Base-by-base conservation (phyloP, 1,284 basidiomycete species). In the Wolfiporia cocos region DNA sequence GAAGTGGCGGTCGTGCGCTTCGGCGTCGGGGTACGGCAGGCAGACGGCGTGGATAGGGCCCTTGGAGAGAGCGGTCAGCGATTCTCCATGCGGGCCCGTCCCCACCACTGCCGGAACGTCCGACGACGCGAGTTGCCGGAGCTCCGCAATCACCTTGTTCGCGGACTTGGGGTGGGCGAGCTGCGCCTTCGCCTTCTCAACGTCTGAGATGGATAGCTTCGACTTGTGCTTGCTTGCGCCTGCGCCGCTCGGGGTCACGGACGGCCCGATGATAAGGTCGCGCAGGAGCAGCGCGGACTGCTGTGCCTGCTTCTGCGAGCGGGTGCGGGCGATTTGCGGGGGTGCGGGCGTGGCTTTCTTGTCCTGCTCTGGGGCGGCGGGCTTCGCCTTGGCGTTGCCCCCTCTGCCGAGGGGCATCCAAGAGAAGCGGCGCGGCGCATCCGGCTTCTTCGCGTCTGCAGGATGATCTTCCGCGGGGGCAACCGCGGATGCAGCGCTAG, bases 41-140 rank as follows among this genome's bases (percentile, higher is more conserved):
- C 82, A 87, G 20, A 88, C 84, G 2, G 84, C 86, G 51, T 80
- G 85, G 20, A 88, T 84, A n/a, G 82, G 82, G 5, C 64, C 67
- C 37, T 49, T 61, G 19, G 58, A 46, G 34, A 40, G 32, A 14
- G 40, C 42, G 42, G 30, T 49, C 46, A 49, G 46, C 30, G 39
- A 37, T 31, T 49, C 50, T 30, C 52, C 58, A 31, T 43, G 48
- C 18, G 32, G 46, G 28, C 53, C 48, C 40, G 51, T 37, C 39
- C 44, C 42, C 34, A 43, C 52, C 45, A 49, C 49, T 22, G 49
- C 46, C 43, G 50, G 49, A 29, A 41, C 52, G 48, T 55, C 48
- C 44, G 50, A 53, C 20, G 56, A 61, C 14, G 63, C 44, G 42
- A 87, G 61, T 19, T 65, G 54, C 34, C 75, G 76, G 10, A 89